Evolutionary conservation across 148 eudicot genomes (phyloP), one percentile per base, ranked within the genome.

Genomic region (Rhododendron ovatum): DNA sequence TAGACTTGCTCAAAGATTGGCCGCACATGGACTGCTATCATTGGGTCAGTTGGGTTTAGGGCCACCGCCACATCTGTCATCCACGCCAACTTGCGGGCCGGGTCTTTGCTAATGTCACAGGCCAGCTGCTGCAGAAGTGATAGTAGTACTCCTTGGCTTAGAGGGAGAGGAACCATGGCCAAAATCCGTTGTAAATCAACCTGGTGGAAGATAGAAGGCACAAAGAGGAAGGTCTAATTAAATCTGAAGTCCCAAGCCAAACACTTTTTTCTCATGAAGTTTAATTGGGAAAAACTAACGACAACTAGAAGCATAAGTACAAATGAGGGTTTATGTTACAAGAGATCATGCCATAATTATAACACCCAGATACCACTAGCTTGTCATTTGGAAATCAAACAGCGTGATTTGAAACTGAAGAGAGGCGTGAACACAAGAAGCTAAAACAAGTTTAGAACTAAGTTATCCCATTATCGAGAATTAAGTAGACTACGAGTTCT

Each of bases 1-100:
- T 94, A 93, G n/a, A 95, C 98, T 91, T 97, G 98, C 90, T 97
- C 98, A 84, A 93, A 93, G 82, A 97, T 95, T 2, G 95, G 98
- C 12, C 95, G 93, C 41, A 92, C 95, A 69, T 97, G 98, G 59
- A 93, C 89, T 8, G 90, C 93, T 50, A 97, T 97, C 98, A 93
- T 88, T 4, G 92, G 90, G 84, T 97, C 98, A 2, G 91, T 78
- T 48, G 99, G 98, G 86, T 91, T 91, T 84, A 97, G 92, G 75
- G 92, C 95, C 43, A 94, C 90, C 2, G 95, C 93, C 75, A 95
- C 98, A 57, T 95, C 98, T 30, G 89, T 91, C 98, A 97, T 94
- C 98, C 98, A 97, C 7, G 82, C 87, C 74, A 97, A 84, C 84
- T 97, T 97, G 63, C 91, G 87, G 15, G 92, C 30, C 5, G 93